Conservation (phyloP, 1,284 basidiomycete species). For the Apiotrichum mycotoxinovorans region DNA sequence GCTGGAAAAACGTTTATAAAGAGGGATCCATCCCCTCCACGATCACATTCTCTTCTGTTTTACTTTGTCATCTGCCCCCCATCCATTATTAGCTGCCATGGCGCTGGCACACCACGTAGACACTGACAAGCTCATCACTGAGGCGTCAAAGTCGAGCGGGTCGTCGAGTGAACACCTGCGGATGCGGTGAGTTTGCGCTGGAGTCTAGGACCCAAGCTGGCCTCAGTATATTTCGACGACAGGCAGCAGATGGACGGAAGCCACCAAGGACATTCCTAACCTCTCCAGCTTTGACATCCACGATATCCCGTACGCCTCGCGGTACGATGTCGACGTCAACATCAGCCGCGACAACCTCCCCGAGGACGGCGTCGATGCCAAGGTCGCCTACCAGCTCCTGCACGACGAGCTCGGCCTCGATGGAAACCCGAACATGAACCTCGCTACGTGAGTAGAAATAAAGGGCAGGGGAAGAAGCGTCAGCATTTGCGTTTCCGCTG, state of each 20-base stretch:
- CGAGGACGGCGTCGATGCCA: constrained; percentile 44
- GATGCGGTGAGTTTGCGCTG: neutral
- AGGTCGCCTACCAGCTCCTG: constrained; percentile 69
- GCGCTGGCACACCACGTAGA: constrained; percentile 35
- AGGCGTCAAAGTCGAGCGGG: constrained; percentile 1
- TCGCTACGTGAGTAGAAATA: constrained; percentile 61
- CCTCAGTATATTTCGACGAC: too few relatives aligned
- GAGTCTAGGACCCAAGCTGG: neutral
- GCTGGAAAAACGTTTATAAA: neutral
- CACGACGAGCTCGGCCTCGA: constrained; percentile 80
- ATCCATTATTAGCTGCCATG: neutral
- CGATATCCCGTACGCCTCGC: constrained; percentile 40
- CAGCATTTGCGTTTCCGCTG: neutral
- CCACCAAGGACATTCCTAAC: too few relatives aligned
- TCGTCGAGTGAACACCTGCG: too few relatives aligned
- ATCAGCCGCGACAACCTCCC: constrained; percentile 51
- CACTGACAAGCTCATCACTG: constrained; percentile 42
- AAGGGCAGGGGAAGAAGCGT: neutral
- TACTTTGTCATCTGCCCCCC: neutral
- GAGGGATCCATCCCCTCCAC: neutral
- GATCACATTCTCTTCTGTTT: neutral
- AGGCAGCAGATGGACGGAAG: too few relatives aligned
- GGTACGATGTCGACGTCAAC: constrained; percentile 41
- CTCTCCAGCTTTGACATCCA: constrained; percentile 26
- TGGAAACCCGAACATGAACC: constrained; percentile 71